A percentile compares a stretch with the other conserved stretches of the same genome.
phyloP scores from a whole-genome alignment of 2,329 filamentous ascomycete genomes.

The Aspergillus thermomutatus region DNA sequence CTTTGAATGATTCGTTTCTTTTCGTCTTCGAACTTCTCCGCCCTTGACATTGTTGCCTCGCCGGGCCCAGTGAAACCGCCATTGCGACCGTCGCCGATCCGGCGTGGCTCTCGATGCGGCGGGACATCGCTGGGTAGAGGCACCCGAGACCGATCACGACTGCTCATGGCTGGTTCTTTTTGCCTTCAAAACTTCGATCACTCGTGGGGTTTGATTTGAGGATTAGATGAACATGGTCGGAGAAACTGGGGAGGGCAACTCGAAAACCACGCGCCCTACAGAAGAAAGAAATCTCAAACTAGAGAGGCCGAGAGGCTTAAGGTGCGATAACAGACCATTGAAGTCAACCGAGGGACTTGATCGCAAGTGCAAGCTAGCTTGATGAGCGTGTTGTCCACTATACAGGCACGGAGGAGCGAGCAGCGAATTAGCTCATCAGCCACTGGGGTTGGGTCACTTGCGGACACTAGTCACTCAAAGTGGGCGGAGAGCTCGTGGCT shows the following conservation, averaged over 20 bases:
- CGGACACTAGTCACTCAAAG: slow-evolving; percentile 14
- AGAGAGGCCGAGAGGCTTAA: slow-evolving; percentile 7
- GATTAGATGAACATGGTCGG: slow-evolving; percentile 34
- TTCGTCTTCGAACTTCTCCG: slow-evolving; percentile 94
- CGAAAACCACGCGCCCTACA: slow-evolving; percentile 11
- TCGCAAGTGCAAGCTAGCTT: neutral
- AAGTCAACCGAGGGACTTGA: neutral
- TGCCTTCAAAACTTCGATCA: slow-evolving; percentile 20
- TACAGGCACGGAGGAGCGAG: slow-evolving; percentile 12
- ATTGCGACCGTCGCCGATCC: slow-evolving; percentile 32
- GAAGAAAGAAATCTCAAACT: slow-evolving; percentile 3
- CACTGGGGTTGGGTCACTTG: slow-evolving; percentile 21
- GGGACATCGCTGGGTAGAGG: slow-evolving; percentile 27
- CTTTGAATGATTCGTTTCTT: slow-evolving; percentile 91
- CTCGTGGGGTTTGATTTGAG: slow-evolving; percentile 17
- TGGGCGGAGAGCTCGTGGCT: slow-evolving; percentile 26
- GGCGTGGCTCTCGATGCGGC: slow-evolving; percentile 30
- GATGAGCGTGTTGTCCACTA: neutral
- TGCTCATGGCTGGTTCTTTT: slow-evolving; percentile 31
- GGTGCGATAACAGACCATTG: neutral
- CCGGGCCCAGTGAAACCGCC: slow-evolving; percentile 24
- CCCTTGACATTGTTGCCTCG: slow-evolving; percentile 45
- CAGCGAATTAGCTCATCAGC: slow-evolving; percentile 26
- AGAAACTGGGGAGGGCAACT: slow-evolving; percentile 14
- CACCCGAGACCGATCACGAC: slow-evolving; percentile 34